Percentiles rank a stretch among this genome's conserved stretches.
Conservation (phyloP, 148 eudicot genomes). For the Gaultheria prostrata region DNA sequence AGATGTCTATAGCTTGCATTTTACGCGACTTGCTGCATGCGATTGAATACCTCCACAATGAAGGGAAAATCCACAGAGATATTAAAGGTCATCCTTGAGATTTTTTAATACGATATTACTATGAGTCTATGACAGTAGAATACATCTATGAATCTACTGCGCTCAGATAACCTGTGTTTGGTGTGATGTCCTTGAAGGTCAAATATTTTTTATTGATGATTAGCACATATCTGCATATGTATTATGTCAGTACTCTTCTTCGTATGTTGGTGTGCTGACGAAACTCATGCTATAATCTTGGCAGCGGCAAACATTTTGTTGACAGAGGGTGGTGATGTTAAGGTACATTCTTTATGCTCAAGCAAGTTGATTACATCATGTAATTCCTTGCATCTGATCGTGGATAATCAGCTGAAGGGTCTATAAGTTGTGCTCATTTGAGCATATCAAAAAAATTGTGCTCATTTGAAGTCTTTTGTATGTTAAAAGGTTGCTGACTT, state of each 20-base stretch:
- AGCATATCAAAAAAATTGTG: too few species aligned
- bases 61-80: constrained; percentile 97
- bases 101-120: neutral
- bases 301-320: constrained; percentile 96
- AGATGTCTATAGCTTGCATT: constrained; percentile 84
- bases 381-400: neutral
- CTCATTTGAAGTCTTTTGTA: constrained; percentile 16
- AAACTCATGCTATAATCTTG: constrained; percentile 27
- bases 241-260: constrained; percentile 1
- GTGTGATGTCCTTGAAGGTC: neutral
- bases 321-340: constrained; percentile 95
- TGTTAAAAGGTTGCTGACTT: constrained; percentile 86
- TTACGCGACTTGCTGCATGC: constrained; percentile 94
- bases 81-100: constrained; percentile 57
- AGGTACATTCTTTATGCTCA: constrained; percentile 46
- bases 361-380: neutral
- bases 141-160: neutral
- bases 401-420: constrained; percentile 5
- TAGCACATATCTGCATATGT: neutral
- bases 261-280: constrained; percentile 21
- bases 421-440: constrained; percentile 1
- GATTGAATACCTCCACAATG: constrained; percentile 87
- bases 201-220: neutral
- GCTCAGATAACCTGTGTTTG: neutral
- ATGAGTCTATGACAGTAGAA: constrained; percentile 5